phyloP scores from a whole-genome alignment of 257 asterid genomes.

The Fraxinus cuspidata region DNA sequence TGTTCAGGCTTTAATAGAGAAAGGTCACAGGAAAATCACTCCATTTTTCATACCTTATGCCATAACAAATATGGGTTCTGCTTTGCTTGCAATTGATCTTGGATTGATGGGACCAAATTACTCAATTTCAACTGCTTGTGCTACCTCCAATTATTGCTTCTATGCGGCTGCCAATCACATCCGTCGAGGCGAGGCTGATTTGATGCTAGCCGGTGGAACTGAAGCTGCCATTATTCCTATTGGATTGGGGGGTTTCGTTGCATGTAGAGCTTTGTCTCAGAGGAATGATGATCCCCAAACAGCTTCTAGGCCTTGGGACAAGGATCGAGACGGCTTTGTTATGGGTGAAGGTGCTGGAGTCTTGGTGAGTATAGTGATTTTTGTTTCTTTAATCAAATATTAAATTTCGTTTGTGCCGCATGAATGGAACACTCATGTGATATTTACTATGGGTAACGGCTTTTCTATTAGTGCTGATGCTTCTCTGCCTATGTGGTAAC shows the following conservation, averaged over 20 bases:
- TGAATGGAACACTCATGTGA: background rate
- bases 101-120: conserved; percentile 78
- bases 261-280: conserved; percentile 72
- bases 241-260: conserved; percentile 69
- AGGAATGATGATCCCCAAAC: conserved; percentile 69
- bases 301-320: conserved; percentile 80
- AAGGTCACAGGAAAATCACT: conserved; percentile 48
- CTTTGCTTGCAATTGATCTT: conserved; percentile 58
- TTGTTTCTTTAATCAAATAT: background rate
- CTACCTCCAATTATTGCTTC: conserved; percentile 69
- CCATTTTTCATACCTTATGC: conserved; percentile 59
- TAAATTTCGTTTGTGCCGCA: background rate
- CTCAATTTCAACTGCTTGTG: conserved; percentile 74
- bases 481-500: background rate
- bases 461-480: background rate
- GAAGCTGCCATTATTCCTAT: conserved; percentile 60
- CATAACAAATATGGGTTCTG: conserved; percentile 59
- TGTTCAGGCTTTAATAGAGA: conserved; percentile 47
- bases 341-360: conserved; percentile 72
- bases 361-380: conserved; percentile 37
- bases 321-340: conserved; percentile 58
- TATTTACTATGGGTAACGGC: background rate
- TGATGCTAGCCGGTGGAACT: conserved; percentile 72
- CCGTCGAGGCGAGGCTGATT: conserved; percentile 66
- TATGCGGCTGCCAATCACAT: conserved; percentile 75